A percentile compares a stretch with the other conserved stretches of the same genome.
Conservation (phyloP, 73 alveolate genomes). For the Uronychia binucleata region DNA sequence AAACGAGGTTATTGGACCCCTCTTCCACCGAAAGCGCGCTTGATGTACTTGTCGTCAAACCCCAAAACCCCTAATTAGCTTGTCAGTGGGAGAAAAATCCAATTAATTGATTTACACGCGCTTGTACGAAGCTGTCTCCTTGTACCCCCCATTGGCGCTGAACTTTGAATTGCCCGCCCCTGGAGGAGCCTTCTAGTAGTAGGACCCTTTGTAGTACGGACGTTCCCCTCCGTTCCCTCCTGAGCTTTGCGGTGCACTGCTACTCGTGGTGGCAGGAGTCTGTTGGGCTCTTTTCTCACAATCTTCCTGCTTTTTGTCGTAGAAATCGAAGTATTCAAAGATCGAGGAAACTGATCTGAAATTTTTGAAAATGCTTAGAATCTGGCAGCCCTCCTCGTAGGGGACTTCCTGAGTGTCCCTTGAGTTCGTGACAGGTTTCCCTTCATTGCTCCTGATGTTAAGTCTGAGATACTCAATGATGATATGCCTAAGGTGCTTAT, state of each 20-base stretch:
- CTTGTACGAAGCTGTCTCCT: too few species aligned
- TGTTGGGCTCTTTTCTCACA: background rate
- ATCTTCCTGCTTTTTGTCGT: background rate
- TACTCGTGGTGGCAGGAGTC: too few species aligned
- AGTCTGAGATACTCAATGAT: slow-evolving; percentile 17
- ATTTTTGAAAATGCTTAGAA: background rate
- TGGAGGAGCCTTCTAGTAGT: too few species aligned
- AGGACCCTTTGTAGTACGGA: too few species aligned
- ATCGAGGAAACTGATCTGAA: background rate
- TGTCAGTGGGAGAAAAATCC: too few species aligned
- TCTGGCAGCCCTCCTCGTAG: background rate
- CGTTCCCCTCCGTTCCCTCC: too few species aligned
- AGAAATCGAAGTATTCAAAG: background rate
- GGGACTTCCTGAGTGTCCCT: slow-evolving; percentile 78
- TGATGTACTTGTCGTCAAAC: background rate
- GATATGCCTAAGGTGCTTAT: slow-evolving; percentile 44
- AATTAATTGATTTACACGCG: too few species aligned
- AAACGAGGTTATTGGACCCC: background rate
- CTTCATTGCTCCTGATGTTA: slow-evolving; percentile 43
- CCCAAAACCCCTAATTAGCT: too few species aligned
- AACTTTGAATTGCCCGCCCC: too few species aligned
- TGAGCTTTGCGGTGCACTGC: too few species aligned
- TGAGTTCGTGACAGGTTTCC: slow-evolving; percentile 48
- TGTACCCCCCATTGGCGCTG: too few species aligned
- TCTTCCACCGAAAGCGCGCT: background rate